These are phyloP conservation scores for Chaetothyriales sp. DNA, from an alignment of 2,329 filamentous ascomycete genomes.

Conservation along the genomic window DNA sequence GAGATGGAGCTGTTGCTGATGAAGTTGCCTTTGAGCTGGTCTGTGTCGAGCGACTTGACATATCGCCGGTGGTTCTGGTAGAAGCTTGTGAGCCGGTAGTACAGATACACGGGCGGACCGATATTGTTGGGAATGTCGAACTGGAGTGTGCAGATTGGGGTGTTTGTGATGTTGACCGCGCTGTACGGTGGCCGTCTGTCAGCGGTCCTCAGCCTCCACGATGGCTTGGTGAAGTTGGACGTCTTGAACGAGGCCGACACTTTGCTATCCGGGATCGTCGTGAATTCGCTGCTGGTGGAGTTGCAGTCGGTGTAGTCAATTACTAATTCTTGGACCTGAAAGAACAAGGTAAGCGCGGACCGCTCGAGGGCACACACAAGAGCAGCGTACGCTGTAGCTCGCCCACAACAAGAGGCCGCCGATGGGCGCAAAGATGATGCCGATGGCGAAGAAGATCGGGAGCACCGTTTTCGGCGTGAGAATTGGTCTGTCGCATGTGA, in stretches of 20 bases:
- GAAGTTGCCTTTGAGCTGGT: conserved; percentile 63
- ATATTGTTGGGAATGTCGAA: conserved; percentile 71
- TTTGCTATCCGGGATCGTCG: conserved; percentile 39
- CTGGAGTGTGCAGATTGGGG: conserved; percentile 51
- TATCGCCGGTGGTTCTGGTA: conserved; percentile 98
- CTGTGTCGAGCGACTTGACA: conserved; percentile 70
- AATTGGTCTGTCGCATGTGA: conserved; percentile 53
- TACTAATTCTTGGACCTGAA: conserved; percentile 70
- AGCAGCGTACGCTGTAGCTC: conserved; percentile 51
- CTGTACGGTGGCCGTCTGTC: conserved; percentile 16
- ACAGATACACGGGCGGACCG: conserved; percentile 70
- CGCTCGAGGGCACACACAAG: not conserved
- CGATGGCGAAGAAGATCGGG: conserved; percentile 79
- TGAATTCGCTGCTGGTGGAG: conserved; percentile 36
- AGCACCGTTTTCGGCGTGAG: conserved; percentile 86
- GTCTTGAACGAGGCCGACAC: conserved; percentile 59
- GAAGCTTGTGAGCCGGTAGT: conserved; percentile 93
- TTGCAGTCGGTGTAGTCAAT: conserved; percentile 81
- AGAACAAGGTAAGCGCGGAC: conserved; percentile 1
- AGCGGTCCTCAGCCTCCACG: conserved; percentile 18
- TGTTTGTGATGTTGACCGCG: conserved; percentile 20
- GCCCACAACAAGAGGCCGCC: conserved; percentile 76
- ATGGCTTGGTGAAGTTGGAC: conserved; percentile 25
- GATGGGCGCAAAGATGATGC: conserved; percentile 84
- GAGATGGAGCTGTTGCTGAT: conserved; percentile 47